phyloP scores from a whole-genome alignment of 495 filamentous ascomycete species.

The Polyplosphaeria fusca region DNA sequence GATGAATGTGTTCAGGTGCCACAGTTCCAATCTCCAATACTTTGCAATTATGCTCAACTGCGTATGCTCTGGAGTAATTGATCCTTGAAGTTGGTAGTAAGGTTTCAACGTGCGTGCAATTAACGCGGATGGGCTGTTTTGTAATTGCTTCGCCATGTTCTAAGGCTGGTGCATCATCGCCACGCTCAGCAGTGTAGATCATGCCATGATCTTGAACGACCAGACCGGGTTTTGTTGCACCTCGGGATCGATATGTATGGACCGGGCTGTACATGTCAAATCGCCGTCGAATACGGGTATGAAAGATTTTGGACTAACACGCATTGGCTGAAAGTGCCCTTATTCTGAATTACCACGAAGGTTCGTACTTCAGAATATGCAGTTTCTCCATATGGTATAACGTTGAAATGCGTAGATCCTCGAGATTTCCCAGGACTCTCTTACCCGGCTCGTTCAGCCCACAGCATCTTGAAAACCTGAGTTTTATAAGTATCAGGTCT shows the following conservation, averaged over 20 bases:
- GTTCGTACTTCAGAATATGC: background rate
- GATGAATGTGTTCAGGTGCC: conserved; percentile 32
- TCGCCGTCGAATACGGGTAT: too few relatives aligned
- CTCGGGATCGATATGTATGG: background rate
- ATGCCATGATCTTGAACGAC: background rate
- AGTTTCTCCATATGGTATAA: background rate
- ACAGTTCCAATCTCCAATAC: conserved; percentile 40
- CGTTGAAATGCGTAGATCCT: background rate
- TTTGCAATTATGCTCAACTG: conserved; percentile 33
- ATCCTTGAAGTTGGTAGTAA: conserved; percentile 45
- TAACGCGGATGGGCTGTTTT: conserved; percentile 22
- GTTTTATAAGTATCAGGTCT: background rate
- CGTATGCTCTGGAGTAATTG: conserved; percentile 50
- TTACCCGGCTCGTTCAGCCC: background rate
- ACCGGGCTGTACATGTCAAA: background rate
- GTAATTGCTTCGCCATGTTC: conserved; percentile 16
- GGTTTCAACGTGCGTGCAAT: background rate
- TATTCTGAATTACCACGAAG: background rate
- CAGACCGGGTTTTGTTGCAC: background rate
- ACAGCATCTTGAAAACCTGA: conserved; percentile 6
- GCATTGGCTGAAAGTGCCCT: background rate
- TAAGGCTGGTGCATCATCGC: conserved; percentile 4
- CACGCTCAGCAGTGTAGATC: background rate
- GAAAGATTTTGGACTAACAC: too few relatives aligned
- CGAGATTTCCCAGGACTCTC: background rate